These are phyloP conservation scores for Chondrus crispus DNA, from an alignment of 23 red algal species.

Conservation along the genomic window DNA sequence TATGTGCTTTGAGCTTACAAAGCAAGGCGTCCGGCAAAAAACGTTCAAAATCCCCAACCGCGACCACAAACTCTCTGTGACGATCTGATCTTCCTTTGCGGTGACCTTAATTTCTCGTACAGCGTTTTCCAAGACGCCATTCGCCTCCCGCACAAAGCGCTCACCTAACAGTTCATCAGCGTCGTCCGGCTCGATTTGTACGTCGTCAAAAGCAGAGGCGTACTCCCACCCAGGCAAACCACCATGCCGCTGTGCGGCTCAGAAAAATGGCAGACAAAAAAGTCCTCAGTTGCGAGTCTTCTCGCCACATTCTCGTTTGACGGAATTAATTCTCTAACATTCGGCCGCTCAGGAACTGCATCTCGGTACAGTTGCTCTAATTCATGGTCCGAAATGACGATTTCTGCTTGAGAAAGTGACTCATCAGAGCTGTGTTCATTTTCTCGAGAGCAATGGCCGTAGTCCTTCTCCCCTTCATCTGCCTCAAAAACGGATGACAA, in stretches of 20 bases:
- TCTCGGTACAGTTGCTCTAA: too few species aligned
- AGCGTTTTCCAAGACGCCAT: neutral
- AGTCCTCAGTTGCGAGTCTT: neutral
- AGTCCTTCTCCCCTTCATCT: too few species aligned
- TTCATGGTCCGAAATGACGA: too few species aligned
- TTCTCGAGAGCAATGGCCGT: too few species aligned
- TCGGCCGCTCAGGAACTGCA: too few species aligned
- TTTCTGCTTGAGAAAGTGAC: too few species aligned
- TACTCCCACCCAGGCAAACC: conserved; percentile 28
- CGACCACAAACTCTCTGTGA: neutral
- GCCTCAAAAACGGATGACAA: too few species aligned
- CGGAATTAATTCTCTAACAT: neutral
- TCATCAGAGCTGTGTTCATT: too few species aligned
- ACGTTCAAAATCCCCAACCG: neutral
- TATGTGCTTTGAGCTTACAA: neutral
- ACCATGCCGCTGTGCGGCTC: neutral
- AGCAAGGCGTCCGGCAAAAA: neutral
- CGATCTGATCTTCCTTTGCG: neutral
- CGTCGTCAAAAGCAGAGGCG: conserved; percentile 15
- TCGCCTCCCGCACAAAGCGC: neutral
- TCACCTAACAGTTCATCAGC: neutral
- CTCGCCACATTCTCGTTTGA: neutral
- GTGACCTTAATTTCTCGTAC: conserved; percentile 13
- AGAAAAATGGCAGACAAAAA: neutral
- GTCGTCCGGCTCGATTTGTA: conserved; percentile 15